phyloP scores from a whole-genome alignment of 2,329 filamentous ascomycete species.

The Epichloe coenophiala region DNA sequence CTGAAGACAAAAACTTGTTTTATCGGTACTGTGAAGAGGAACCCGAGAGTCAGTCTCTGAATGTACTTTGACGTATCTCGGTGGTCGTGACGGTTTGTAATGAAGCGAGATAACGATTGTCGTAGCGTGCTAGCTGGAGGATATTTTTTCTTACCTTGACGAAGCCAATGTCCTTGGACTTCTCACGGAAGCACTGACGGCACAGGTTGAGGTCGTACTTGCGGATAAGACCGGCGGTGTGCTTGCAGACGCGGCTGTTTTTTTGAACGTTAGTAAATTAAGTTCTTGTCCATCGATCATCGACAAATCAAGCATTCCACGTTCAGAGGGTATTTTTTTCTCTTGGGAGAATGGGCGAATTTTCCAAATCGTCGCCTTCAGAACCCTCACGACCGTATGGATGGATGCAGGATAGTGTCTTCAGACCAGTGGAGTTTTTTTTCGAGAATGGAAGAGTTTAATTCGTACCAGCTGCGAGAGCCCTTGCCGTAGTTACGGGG shows the following conservation, averaged over 20 bases:
- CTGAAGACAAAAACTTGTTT: slow-evolving; percentile 14
- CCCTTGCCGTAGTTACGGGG: slow-evolving; percentile 97
- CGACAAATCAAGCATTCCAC: background rate
- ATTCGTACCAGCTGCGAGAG: slow-evolving; percentile 73
- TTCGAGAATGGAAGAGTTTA: background rate
- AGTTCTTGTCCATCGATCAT: background rate
- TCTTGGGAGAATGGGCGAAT: background rate
- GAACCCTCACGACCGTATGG: background rate
- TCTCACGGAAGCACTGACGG: slow-evolving; percentile 69
- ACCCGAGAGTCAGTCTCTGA: too few relatives aligned
- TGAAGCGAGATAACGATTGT: background rate
- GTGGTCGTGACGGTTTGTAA: too few relatives aligned
- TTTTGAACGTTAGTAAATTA: background rate
- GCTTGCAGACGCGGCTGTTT: slow-evolving; percentile 60
- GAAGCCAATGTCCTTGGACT: slow-evolving; percentile 60
- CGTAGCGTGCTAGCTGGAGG: background rate
- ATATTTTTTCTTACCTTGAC: slow-evolving; percentile 41
- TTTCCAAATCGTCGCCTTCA: background rate
- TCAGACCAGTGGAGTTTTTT: background rate
- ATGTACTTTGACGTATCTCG: too few relatives aligned
- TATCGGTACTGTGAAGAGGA: slow-evolving; percentile 10
- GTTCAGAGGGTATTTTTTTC: background rate
- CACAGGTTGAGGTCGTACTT: slow-evolving; percentile 95
- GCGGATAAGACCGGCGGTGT: slow-evolving; percentile 98
- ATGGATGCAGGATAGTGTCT: background rate